A percentile compares a stretch with the other conserved stretches of the same genome.
Evolutionary conservation across 441 rosid genomes (phyloP).

Genomic region (Codiaeum variegatum): DNA sequence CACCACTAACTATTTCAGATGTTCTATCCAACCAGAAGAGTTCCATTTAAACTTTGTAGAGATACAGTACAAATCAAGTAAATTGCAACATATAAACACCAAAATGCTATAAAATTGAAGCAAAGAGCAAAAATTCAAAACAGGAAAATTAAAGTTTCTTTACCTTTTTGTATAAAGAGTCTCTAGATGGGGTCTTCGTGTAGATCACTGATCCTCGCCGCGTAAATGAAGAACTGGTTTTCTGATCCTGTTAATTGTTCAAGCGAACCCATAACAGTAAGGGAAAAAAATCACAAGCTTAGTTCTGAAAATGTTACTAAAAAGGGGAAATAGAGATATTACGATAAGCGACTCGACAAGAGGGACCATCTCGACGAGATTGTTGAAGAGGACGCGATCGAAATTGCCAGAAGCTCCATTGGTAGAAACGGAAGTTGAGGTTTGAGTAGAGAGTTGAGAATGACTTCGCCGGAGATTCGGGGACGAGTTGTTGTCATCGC

Average conservation of each 20-base stretch:
- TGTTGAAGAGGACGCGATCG: slow-evolving; percentile 73
- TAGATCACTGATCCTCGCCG: slow-evolving; percentile 79
- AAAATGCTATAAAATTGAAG: neutral
- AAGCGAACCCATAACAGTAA: neutral
- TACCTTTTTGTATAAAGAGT: slow-evolving; percentile 58
- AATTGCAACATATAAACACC: neutral
- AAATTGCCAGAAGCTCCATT: slow-evolving; percentile 35
- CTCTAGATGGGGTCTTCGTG: slow-evolving; percentile 92
- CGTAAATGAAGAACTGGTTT: slow-evolving; percentile 67
- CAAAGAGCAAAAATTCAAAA: neutral
- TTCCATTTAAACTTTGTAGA: too few relatives aligned
- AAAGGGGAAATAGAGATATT: slow-evolving; percentile 20
- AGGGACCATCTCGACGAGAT: slow-evolving; percentile 86
- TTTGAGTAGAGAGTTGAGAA: slow-evolving; percentile 35
- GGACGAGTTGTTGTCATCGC: slow-evolving; percentile 36
- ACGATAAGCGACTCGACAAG: slow-evolving; percentile 87
- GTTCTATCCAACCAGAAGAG: too few relatives aligned
- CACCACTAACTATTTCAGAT: too few relatives aligned
- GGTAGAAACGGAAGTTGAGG: slow-evolving; percentile 38
- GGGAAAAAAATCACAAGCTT: neutral
- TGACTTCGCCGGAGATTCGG: slow-evolving; percentile 19
- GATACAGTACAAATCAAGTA: too few relatives aligned
- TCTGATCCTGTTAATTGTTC: slow-evolving; percentile 48
- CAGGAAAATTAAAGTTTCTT: neutral
- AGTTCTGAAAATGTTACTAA: neutral